phyloP scores from a whole-genome alignment of 129 eudicot genomes.

The Centaurea solstitialis region DNA sequence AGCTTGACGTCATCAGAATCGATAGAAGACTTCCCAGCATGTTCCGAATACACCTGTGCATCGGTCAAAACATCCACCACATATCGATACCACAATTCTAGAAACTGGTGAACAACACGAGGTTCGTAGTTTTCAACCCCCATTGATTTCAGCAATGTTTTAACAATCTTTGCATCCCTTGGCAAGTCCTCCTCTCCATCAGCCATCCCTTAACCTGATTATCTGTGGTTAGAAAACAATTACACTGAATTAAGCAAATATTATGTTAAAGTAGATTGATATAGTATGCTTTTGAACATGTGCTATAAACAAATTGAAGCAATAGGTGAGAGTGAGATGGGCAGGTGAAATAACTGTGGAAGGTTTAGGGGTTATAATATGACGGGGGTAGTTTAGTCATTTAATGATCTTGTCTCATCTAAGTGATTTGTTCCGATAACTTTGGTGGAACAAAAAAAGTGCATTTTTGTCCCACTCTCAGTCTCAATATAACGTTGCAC shows the following conservation, averaged over 20 bases:
- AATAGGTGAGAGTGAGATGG: not conserved
- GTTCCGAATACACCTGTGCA: slow-evolving; percentile 89
- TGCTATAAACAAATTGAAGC: not conserved
- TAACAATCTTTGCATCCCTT: slow-evolving; percentile 92
- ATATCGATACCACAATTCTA: slow-evolving; percentile 86
- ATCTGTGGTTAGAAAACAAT: slow-evolving; percentile 11
- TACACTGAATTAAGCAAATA: not conserved
- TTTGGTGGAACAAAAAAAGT: too few relatives aligned
- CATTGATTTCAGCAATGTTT: slow-evolving; percentile 78
- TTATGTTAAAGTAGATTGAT: not conserved
- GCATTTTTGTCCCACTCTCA: too few relatives aligned
- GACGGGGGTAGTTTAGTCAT: not conserved
- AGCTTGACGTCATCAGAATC: slow-evolving; percentile 93
- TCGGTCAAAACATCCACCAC: slow-evolving; percentile 87
- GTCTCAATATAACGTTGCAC: too few relatives aligned
- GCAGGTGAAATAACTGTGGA: not conserved
- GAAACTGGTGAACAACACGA: slow-evolving; percentile 81
- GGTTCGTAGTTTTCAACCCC: slow-evolving; percentile 86
- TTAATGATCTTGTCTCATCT: not conserved
- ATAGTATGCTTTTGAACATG: not conserved
- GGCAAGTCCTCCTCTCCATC: slow-evolving; percentile 86
- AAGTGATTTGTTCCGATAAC: too few relatives aligned
- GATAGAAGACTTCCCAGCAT: slow-evolving; percentile 74
- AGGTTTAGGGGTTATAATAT: not conserved
- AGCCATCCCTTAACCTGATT: slow-evolving; percentile 43